phyloP scores from a whole-genome alignment of 2,329 filamentous ascomycete genomes.

The Cladophialophora bantiana region DNA sequence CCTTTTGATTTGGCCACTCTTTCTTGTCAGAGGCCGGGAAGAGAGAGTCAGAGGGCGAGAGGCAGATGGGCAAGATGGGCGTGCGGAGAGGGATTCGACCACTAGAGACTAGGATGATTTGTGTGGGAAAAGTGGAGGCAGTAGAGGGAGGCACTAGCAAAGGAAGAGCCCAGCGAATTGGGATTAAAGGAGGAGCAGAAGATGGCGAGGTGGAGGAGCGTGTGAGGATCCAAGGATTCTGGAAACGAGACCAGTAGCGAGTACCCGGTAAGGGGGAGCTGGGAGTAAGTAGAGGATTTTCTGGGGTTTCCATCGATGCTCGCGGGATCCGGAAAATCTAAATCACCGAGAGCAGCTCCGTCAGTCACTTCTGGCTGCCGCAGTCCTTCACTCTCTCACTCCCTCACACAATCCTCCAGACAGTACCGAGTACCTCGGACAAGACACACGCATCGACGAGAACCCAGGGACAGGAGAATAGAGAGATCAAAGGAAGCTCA shows the following conservation, averaged over 20 bases:
- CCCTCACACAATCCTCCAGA: too few relatives aligned
- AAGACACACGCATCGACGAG: background rate
- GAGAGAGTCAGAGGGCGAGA: background rate
- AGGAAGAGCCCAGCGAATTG: background rate
- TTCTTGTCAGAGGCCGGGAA: background rate
- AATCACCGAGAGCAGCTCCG: background rate
- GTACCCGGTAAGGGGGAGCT: background rate
- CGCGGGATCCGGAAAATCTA: background rate
- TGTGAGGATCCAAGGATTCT: constrained; percentile 6
- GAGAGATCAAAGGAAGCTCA: background rate
- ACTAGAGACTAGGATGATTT: background rate
- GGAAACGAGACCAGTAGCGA: too few relatives aligned
- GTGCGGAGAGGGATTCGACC: background rate
- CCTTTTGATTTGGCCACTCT: background rate
- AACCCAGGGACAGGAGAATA: background rate
- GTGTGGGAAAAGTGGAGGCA: background rate
- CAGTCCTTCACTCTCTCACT: background rate
- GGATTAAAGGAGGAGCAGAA: background rate
- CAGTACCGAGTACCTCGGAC: background rate
- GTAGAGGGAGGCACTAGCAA: background rate
- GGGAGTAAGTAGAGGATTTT: constrained; percentile 8
- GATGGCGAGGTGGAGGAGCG: constrained; percentile 13
- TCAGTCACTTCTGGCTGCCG: background rate
- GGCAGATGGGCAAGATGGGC: constrained; percentile 4
- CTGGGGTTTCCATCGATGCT: constrained; percentile 8